Evolutionary conservation across 441 rosid genomes (phyloP), one percentile per base, ranked within the genome.

Genomic region (Gossypium schwendimanii): DNA sequence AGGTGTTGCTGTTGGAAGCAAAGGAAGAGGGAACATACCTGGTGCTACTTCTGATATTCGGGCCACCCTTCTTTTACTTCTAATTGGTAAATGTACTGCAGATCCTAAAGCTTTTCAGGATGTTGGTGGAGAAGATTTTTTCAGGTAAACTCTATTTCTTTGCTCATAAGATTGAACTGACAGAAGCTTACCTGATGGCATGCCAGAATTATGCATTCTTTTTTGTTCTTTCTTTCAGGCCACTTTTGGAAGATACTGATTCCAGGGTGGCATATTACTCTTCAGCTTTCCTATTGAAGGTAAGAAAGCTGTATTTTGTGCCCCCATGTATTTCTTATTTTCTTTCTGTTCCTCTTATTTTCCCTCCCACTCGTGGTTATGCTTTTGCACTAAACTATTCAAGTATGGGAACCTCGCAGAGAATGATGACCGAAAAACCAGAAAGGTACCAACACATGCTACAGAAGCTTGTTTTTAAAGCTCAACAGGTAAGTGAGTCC

Each of bases 1-100:
- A 83, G 97, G 98, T 80, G 94, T 96, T 55, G 97, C 99, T 17
- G 99, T 96, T 83, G 99, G 98, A 81, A 96, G 99, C 83, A 93
- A 96, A 84, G 99, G 99, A 81, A 91, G 94, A 81, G 99, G 98
- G 79, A 93, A 93, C 74, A 84, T 96, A 76, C 97, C 98, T 50
- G 99, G 99, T 70, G 91, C 97, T 59, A 95, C 94, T 72, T 90
- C 99, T 17, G 99, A 96, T 79, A 93, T 96, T 65, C 88, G 98
- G 76, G 97, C 98, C 70, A 85, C 98, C 65, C 89, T 96, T 77
- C 81, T 96, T 47, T 80, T 91, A 76, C 97, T 96, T 87, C 83
- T 96, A 76, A 91, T 93, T 6, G 98, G 97, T 74, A 96, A 93
- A 87, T 96, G 99, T 81, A 86, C 97, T 3, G 97, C 89, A 33